A percentile compares a stretch with the other conserved stretches of the same genome.
These are phyloP conservation scores for Coemansia sp. DNA, from an alignment of 192 early-diverging fungal species.

Conservation along the genomic window DNA sequence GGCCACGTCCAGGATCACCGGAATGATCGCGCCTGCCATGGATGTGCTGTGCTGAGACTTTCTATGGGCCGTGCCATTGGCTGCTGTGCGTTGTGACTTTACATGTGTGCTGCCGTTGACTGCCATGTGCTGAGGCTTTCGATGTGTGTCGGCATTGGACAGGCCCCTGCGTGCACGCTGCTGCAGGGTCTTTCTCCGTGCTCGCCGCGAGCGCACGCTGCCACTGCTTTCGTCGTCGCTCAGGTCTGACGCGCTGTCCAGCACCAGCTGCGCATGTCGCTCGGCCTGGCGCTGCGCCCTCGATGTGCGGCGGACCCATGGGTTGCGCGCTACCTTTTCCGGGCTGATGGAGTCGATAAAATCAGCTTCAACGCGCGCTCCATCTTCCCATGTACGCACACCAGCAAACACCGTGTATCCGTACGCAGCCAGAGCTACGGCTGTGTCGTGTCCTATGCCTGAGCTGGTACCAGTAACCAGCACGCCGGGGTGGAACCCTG, in stretches of 20 bases:
- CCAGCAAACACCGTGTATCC: constrained; percentile 59
- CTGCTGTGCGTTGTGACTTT: not conserved
- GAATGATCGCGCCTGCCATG: constrained; percentile 25
- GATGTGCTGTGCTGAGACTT: not conserved
- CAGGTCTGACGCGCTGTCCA: not conserved
- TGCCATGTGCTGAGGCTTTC: not conserved
- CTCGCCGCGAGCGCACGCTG: not conserved
- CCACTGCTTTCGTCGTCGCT: constrained; percentile 7
- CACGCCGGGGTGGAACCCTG: constrained; percentile 47
- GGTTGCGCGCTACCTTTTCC: constrained; percentile 21
- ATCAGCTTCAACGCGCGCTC: constrained; percentile 41
- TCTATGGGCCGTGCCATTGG: not conserved
- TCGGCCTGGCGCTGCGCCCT: not conserved
- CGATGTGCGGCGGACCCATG: constrained; percentile 12
- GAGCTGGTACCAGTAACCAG: constrained; percentile 56
- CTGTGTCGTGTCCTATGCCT: constrained; percentile 56
- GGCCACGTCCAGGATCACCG: constrained; percentile 53
- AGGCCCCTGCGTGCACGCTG: too few species aligned
- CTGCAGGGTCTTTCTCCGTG: too few species aligned
- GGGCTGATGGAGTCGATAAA: constrained; percentile 31
- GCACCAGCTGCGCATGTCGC: not conserved
- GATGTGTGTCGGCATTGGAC: not conserved
- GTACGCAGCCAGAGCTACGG: constrained; percentile 45
- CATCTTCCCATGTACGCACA: constrained; percentile 56
- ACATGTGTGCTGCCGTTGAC: not conserved